phyloP scores from a whole-genome alignment of 2,329 filamentous ascomycete genomes.

The Fusarium kyushuense region DNA sequence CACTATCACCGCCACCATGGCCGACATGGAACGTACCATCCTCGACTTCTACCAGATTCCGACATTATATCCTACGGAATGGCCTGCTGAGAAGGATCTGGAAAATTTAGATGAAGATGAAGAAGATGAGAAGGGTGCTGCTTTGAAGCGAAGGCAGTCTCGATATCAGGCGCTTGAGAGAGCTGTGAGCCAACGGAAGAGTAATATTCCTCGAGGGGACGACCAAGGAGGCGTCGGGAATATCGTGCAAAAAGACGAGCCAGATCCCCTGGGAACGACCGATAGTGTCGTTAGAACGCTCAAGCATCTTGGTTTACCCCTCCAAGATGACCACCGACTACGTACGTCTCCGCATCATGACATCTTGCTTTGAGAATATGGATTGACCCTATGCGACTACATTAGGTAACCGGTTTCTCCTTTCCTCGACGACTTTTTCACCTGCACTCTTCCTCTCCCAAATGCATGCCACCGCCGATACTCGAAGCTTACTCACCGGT shows the following conservation, averaged over 20 bases:
- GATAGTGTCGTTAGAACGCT: constrained; percentile 88
- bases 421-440: constrained; percentile 96
- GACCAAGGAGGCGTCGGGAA: constrained; percentile 76
- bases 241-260: constrained; percentile 89
- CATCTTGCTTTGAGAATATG: constrained; percentile 7
- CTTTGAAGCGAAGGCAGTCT: constrained; percentile 74
- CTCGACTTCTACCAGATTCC: constrained; percentile 91
- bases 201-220: constrained; percentile 75
- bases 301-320: constrained; percentile 78
- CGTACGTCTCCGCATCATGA: constrained; percentile 63
- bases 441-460: constrained; percentile 92
- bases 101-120: constrained; percentile 72
- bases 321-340: constrained; percentile 85
- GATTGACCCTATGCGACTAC: constrained; percentile 34
- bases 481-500: constrained; percentile 81
- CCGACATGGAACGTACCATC: constrained; percentile 80
- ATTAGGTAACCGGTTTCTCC: constrained; percentile 87
- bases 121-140: constrained; percentile 62
- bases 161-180: constrained; percentile 88
- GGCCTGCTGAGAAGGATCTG: constrained; percentile 84
- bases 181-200: constrained; percentile 75
- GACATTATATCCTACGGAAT: constrained; percentile 81
- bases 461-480: constrained; percentile 88
- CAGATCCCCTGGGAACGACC: constrained; percentile 88
- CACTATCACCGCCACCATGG: constrained; percentile 58